phyloP scores from a whole-genome alignment of 1,284 basidiomycete genomes.

The Rhodotorula glutinis region DNA sequence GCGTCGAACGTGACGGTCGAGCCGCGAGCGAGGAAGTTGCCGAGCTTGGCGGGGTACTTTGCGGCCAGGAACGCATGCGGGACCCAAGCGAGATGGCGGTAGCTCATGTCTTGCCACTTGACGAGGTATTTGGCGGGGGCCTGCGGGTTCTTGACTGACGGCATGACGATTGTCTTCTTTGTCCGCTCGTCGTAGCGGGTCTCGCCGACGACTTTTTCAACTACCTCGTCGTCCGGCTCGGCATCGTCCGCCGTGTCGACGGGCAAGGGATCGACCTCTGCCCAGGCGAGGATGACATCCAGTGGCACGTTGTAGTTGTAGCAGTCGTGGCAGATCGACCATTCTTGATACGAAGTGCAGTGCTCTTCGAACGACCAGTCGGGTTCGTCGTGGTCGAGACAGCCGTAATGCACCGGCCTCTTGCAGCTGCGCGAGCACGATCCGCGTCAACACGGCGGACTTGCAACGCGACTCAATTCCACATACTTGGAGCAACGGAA shows the following conservation, averaged over 20 bases:
- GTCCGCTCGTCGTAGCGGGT: constrained; percentile 50
- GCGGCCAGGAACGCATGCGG: constrained; percentile 82
- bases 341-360: constrained; percentile 41
- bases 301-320: constrained; percentile 59
- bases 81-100: constrained; percentile 63
- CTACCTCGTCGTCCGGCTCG: constrained; percentile 29
- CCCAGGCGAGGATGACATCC: constrained; percentile 89
- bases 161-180: constrained; percentile 54
- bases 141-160: constrained; percentile 63
- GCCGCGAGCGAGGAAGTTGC: constrained; percentile 70
- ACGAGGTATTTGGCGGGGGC: constrained; percentile 54
- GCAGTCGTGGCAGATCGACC: constrained; percentile 79
- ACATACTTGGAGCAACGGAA: constrained; percentile 32
- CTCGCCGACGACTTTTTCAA: constrained; percentile 51
- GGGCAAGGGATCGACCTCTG: constrained; percentile 17
- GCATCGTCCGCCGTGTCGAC: constrained; percentile 5
- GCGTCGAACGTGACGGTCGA: constrained; percentile 56
- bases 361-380: constrained; percentile 19
- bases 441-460: background rate
- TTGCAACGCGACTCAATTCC: too few relatives aligned
- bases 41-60: constrained; percentile 61
- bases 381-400: constrained; percentile 34
- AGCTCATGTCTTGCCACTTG: constrained; percentile 31
- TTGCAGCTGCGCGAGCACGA: constrained; percentile 32
- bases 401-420: constrained; percentile 40